Conservation (phyloP, 108 stramenopile genomes). For the Cyclotella atomus region DNA sequence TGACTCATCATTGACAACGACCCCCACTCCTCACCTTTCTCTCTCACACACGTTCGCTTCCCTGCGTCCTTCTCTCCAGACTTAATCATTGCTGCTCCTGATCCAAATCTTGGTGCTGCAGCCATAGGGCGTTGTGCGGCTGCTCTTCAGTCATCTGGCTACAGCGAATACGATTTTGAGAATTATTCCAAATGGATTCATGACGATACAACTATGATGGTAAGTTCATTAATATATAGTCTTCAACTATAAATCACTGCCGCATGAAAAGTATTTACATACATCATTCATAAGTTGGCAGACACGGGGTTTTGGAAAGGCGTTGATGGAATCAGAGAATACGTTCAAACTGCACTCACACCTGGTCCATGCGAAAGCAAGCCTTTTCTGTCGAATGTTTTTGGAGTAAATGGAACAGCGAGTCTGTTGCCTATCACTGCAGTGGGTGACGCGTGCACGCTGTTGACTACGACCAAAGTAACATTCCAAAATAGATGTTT, state of each 20-base stretch:
- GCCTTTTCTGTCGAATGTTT: not conserved
- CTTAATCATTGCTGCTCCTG: not conserved
- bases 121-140: not conserved
- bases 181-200: not conserved
- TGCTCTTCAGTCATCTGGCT: not conserved
- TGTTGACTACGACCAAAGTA: not conserved
- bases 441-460: not conserved
- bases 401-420: not conserved
- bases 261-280: not conserved
- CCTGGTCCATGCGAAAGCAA: constrained; percentile 8
- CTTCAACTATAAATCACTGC: not conserved
- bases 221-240: not conserved
- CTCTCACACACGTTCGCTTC: not conserved
- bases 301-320: not conserved
- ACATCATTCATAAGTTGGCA: not conserved
- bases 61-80: not conserved
- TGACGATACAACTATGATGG: not conserved
- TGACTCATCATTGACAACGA: not conserved
- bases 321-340: not conserved
- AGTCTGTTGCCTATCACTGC: not conserved
- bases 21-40: not conserved
- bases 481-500: constrained; percentile 1
- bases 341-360: not conserved
- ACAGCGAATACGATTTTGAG: not conserved
- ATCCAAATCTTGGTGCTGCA: not conserved